Conservation (phyloP, 2,329 filamentous ascomycete genomes). For the Ramularia collo-cygni region DNA sequence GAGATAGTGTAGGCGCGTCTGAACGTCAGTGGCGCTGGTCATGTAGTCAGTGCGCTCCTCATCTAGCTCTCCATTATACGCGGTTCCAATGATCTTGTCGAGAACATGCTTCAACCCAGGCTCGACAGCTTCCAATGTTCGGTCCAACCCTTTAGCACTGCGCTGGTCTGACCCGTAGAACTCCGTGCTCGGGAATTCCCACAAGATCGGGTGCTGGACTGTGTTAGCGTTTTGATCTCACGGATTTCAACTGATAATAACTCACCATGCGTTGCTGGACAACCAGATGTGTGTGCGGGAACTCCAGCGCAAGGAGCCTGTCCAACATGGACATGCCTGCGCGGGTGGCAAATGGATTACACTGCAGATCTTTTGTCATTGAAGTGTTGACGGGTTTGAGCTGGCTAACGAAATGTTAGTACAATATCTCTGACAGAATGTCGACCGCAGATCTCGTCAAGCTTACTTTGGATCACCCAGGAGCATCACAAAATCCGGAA, state of each 20-base stretch:
- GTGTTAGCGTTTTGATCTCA: no score
- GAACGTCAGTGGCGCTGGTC: background rate
- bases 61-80: background rate
- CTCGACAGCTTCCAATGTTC: background rate
- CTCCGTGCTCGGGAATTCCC: background rate
- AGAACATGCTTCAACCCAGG: background rate
- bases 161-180: no score
- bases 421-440: background rate
- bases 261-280: constrained; percentile 3
- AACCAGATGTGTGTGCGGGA: constrained; percentile 3
- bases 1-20: background rate
- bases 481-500: constrained; percentile 1
- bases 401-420: no score
- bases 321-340: background rate
- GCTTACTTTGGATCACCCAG: constrained; percentile 6
- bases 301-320: constrained; percentile 2
- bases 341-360: constrained; percentile 3
- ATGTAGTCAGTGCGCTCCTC: background rate
- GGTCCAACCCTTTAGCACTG: background rate
- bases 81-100: background rate
- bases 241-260: no score
- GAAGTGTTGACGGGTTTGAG: background rate
- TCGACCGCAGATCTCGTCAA: background rate
- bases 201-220: background rate
- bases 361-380: background rate